Base-by-base conservation (phyloP, 495 filamentous ascomycete species). In the Aspergillus baeticus region DNA sequence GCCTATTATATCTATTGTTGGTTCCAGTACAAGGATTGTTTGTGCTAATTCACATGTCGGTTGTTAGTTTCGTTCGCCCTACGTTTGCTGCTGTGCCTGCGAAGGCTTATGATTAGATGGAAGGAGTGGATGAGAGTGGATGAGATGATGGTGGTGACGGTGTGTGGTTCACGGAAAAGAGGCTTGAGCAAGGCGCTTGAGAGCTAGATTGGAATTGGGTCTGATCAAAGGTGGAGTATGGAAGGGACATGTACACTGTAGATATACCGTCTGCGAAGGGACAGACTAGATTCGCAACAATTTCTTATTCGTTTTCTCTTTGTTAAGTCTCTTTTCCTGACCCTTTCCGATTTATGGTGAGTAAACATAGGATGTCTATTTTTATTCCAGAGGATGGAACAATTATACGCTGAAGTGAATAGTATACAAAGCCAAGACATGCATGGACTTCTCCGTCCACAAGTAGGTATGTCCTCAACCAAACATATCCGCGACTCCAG, bases 401-500 rank as follows among this genome's bases (percentile, higher is more conserved):
- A 45, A 23, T 29, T 50, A 49, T 43, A 54, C 23, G 20, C 23
- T 36, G 21, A 48, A 42, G 35, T 38, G 18, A 35, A 51, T 50
- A 47, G 49, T 45, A 48, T 45, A 59, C 44, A 55, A 47, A 54
- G 41, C 46, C 51, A 48, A 13, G 21, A 11, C 17, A 29, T 29
- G 26, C 26, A 29, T 29, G 26, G 3, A 29, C 26, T 8, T 29
- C 3, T 29, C 26, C 26, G 26, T 8, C 26, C 26, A 29, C 26
- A 29, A 21, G 18, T 46, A 10, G n/a, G n/a, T 13, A 17, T 3
- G 17, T 26, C 14, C 20, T 52, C 67, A 84, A 33, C 77, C 82
- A 70, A 90, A 90, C 79, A 90, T 82, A 61, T 86, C 85, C 29
- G 84, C 83, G 29, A 90, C 74, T 2, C 85, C 86, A 21, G 78